phyloP scores from a whole-genome alignment of 1,139 yeast genomes.

The Hyphopichia fennica region DNA sequence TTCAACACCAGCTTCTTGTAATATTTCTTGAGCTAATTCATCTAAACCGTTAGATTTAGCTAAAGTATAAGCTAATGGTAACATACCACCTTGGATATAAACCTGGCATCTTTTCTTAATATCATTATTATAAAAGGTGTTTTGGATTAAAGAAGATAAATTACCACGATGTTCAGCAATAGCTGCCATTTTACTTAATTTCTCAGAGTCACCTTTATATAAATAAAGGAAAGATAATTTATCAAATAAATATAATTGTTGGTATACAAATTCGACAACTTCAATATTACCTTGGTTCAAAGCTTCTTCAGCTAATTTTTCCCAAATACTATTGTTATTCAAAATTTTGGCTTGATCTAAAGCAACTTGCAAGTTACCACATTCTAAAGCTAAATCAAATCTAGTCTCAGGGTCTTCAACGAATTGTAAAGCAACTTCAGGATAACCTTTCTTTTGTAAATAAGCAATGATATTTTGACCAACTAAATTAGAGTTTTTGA shows the following conservation, averaged over 20 bases:
- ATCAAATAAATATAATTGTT: conserved; percentile 83
- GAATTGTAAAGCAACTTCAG: conserved; percentile 91
- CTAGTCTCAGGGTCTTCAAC: conserved; percentile 96
- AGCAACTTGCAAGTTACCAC: conserved; percentile 88
- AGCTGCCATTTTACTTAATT: conserved; percentile 79
- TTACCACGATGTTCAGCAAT: conserved; percentile 92
- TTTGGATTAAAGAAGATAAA: conserved; percentile 75
- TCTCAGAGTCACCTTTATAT: conserved; percentile 73
- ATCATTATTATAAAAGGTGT: conserved; percentile 76
- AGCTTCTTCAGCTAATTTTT: conserved; percentile 81
- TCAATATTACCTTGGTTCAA: conserved; percentile 85
- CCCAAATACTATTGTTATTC: conserved; percentile 73
- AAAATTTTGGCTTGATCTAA: conserved; percentile 81
- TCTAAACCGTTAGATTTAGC: conserved; percentile 86
- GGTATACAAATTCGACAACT: conserved; percentile 84
- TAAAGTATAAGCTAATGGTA: conserved; percentile 88
- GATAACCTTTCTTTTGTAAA: conserved; percentile 92
- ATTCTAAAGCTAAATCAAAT: conserved; percentile 92
- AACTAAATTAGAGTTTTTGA: conserved; percentile 84
- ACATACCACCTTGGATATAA: conserved; percentile 74
- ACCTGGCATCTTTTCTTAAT: conserved; percentile 74
- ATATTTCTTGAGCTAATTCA: conserved; percentile 69
- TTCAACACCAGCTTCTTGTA: conserved; percentile 66
- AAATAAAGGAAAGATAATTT: conserved; percentile 86
- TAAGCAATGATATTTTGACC: conserved; percentile 97